Conservation (phyloP, 129 eudicot genomes). For the Smallanthus sonchifolius region DNA sequence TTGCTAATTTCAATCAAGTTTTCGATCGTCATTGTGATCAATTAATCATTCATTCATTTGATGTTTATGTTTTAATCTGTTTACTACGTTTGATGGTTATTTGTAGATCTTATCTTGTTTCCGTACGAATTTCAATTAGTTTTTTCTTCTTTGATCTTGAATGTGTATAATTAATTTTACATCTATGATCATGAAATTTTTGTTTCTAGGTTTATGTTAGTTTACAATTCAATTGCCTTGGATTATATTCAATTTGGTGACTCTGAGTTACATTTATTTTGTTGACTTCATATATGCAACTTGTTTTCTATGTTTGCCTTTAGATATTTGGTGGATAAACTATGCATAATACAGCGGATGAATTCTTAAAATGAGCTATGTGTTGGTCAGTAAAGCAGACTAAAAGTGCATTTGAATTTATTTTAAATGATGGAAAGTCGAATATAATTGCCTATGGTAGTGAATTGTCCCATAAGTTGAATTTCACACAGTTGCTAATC, state of each 20-base stretch:
- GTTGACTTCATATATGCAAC: not conserved
- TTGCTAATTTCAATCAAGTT: constrained; percentile 1
- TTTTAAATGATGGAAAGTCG: not conserved
- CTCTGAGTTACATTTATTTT: not conserved
- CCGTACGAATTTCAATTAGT: not conserved
- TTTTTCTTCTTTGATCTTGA: not conserved
- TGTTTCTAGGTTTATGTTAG: not conserved
- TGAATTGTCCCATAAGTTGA: not conserved
- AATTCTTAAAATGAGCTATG: not conserved
- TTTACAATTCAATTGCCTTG: not conserved
- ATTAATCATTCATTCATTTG: not conserved
- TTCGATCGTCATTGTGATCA: constrained; percentile 15
- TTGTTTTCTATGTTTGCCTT: not conserved
- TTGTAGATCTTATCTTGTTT: not conserved
- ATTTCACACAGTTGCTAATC: not conserved
- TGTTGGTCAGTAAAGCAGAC: not conserved
- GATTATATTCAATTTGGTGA: not conserved
- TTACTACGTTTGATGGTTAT: not conserved
- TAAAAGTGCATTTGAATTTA: not conserved
- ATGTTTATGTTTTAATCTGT: not conserved
- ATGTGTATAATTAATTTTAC: not conserved
- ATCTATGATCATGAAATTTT: not conserved
- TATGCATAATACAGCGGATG: not conserved
- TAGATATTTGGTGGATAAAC: not conserved
- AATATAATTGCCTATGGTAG: not conserved